Evolutionary conservation across 2,329 filamentous ascomycete species (phyloP).

Genomic region (Ophiostoma fasciatum): DNA sequence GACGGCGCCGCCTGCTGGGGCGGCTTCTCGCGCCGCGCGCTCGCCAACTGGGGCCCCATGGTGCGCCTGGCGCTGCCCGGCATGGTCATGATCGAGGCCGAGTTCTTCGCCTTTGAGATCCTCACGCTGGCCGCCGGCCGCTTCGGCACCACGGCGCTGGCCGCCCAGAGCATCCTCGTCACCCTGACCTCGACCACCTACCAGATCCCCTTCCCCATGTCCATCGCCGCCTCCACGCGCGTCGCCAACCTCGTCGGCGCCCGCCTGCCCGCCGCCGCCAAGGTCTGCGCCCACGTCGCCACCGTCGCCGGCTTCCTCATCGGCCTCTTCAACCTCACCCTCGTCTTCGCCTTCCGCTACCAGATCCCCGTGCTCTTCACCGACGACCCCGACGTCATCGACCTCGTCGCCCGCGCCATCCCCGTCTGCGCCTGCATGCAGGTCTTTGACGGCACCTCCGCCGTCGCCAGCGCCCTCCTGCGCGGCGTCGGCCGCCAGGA

Average conservation of each 20-base stretch:
- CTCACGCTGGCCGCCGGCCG: conserved; percentile 71
- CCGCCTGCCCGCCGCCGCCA: conserved; percentile 64
- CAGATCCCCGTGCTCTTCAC: conserved; percentile 68
- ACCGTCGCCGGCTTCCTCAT: conserved; percentile 52
- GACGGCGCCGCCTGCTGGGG: conserved; percentile 67
- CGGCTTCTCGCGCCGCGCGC: conserved; percentile 54
- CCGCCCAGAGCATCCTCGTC: conserved; percentile 74
- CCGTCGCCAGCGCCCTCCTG: conserved; percentile 70
- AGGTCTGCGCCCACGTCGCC: conserved; percentile 62
- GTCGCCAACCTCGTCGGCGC: conserved; percentile 89
- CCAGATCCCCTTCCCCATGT: conserved; percentile 84
- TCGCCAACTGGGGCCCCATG: conserved; percentile 72
- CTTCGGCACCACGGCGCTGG: conserved; percentile 64
- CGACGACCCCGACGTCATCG: conserved; percentile 54
- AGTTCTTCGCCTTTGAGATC: conserved; percentile 87
- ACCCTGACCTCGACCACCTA: conserved; percentile 70
- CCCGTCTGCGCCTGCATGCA: conserved; percentile 82
- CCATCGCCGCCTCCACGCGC: conserved; percentile 75
- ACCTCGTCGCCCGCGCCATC: conserved; percentile 52
- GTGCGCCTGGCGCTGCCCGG: conserved; percentile 76
- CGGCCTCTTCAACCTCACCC: conserved; percentile 62
- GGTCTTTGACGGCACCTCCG: conserved; percentile 68
- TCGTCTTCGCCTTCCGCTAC: conserved; percentile 54
- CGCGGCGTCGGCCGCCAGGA: conserved; percentile 79
- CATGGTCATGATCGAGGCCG: conserved; percentile 85